A percentile compares a stretch with the other conserved stretches of the same genome.
Conservation (phyloP, 2,329 filamentous ascomycete genomes). For the Exophiala sideris region DNA sequence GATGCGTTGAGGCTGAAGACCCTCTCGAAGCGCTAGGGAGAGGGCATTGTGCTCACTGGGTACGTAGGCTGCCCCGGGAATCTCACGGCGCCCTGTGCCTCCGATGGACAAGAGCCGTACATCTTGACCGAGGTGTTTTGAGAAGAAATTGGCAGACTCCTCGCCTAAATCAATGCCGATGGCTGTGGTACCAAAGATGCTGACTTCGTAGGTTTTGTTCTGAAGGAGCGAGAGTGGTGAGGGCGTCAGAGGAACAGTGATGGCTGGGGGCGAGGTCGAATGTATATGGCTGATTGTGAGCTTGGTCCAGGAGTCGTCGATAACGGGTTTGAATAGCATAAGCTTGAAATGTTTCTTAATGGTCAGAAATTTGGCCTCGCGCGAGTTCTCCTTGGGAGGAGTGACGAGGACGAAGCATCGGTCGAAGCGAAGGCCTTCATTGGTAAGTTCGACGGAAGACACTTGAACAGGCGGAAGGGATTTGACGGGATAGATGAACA, state of each 20-base stretch:
- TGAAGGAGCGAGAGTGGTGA: constrained; percentile 23
- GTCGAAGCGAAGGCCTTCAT: constrained; percentile 27
- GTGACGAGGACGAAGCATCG: constrained; percentile 26
- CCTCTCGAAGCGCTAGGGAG: constrained; percentile 23
- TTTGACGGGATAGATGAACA: constrained; percentile 28
- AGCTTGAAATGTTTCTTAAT: constrained; percentile 27
- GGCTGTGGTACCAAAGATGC: constrained; percentile 27
- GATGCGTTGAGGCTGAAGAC: constrained; percentile 25
- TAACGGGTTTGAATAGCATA: constrained; percentile 24
- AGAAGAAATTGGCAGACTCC: constrained; percentile 23
- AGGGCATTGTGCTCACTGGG: constrained; percentile 24
- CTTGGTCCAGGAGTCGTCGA: constrained; percentile 27
- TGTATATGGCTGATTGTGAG: constrained; percentile 25
- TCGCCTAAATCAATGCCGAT: constrained; percentile 27
- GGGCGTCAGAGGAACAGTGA: constrained; percentile 25
- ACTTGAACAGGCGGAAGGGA: constrained; percentile 27
- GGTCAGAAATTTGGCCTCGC: constrained; percentile 25
- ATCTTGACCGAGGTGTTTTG: constrained; percentile 23
- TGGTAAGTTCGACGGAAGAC: constrained; percentile 26
- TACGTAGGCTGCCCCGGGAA: constrained; percentile 27
- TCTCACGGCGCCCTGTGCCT: constrained; percentile 26
- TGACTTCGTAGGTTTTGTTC: constrained; percentile 24
- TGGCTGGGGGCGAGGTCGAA: constrained; percentile 14
- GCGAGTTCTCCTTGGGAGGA: constrained; percentile 21
- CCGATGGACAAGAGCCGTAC: constrained; percentile 25